Percentiles rank a stretch among this genome's conserved stretches.
Conservation (phyloP, 805 yeast species). For the Hanseniaspora guilliermondii region DNA sequence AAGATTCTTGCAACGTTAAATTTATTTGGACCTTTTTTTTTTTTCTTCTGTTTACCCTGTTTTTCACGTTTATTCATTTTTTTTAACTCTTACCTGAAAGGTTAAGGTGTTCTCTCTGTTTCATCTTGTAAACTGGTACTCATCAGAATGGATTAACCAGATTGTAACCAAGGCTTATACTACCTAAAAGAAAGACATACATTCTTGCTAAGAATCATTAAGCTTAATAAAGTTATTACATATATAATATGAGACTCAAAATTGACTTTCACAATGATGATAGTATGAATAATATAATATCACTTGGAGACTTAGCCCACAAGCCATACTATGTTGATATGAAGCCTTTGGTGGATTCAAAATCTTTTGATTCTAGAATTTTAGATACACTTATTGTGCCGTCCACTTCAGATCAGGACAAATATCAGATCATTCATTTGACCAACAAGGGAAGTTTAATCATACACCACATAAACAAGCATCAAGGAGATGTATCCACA, state of each 20-base stretch:
- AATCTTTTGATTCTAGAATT: not conserved
- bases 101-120: too few species aligned
- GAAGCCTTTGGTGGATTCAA: not conserved
- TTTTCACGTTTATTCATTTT: too few species aligned
- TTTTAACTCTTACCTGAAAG: too few species aligned
- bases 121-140: too few species aligned
- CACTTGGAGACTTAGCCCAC: not conserved
- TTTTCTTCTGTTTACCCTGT: not conserved
- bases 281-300: not conserved
- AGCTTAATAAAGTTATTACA: too few species aligned
- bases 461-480: not conserved
- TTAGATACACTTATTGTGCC: not conserved
- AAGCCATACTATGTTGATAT: not conserved
- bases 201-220: too few species aligned
- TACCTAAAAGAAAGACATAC: too few species aligned
- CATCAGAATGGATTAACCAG: too few species aligned
- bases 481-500: not conserved
- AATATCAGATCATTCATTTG: not conserved
- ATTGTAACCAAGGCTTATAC: too few species aligned
- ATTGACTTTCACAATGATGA: not conserved
- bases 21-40: not conserved
- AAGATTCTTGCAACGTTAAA: not conserved
- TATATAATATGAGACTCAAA: not conserved
- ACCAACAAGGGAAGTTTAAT: not conserved
- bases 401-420: not conserved